Evolutionary conservation across 2,329 filamentous ascomycete species (phyloP), one percentile per base, ranked within the genome.

Genomic region (Pseudogymnoascus sp.): DNA sequence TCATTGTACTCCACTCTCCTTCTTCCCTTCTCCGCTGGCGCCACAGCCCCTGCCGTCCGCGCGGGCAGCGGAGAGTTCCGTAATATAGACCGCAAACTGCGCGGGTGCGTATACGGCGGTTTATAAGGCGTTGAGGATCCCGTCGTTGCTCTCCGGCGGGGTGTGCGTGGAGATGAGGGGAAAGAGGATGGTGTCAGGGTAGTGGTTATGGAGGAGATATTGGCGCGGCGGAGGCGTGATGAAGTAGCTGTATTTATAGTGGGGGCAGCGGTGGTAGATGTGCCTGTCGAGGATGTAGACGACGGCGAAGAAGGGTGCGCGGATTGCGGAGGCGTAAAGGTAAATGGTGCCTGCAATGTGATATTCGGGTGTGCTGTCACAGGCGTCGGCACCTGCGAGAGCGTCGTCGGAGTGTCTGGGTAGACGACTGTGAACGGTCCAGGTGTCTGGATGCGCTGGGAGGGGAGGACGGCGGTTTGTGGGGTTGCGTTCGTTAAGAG

Each of bases 11-110:
- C 82, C 2, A 87, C 85, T 59, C 79, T 79, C 62, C 72, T 74
- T 8, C 61, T 60, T 6, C 63, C 64, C 35, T 79, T 81, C 66
- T 84, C 81, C 45, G 80, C 78, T 13, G 83, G 84, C 4, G 76
- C 72, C 1, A 82, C 81, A 7, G 80, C 79, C 33, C 75, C 74
- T 2, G 80, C 76, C 18, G 74, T 80, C 2, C 76, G 72, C 0
- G 82, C 80, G 18, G 83, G 82, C 5, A 87, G 76, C 15, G 85
- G 85, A 4, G 85, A 87, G 75, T 87, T 87, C 60, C 84, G 81
- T 21, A 87, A 78, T 67, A 87, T 87, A 72, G 83, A 86, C 70
- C 82, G 84, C 8, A 87, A 78, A 42, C 77, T 76, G 62, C 79
- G 79, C 35, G 84, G 81, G 65, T 84, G 84, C 1, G 76, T 81